These are phyloP conservation scores for Aspergillus mulundensis DNA, from an alignment of 495 filamentous ascomycete species.

Conservation along the genomic window DNA sequence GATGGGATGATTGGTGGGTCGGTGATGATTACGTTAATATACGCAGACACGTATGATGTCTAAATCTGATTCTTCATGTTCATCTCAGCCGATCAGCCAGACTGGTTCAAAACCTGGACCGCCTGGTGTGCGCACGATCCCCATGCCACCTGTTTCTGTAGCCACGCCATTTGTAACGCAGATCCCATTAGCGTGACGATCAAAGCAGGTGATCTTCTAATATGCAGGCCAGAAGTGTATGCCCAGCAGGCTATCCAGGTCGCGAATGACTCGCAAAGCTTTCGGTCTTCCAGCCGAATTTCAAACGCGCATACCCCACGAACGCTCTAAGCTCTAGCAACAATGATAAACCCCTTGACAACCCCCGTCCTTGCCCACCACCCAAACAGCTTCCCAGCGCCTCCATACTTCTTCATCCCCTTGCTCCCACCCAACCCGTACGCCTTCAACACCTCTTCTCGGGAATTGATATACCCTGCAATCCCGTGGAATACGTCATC, in stretches of 20 bases:
- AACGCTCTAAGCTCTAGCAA: slow-evolving; percentile 28
- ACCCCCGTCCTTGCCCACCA: slow-evolving; percentile 44
- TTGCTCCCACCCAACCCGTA: slow-evolving; percentile 28
- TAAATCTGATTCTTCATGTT: background rate
- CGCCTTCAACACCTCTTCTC: slow-evolving; percentile 25
- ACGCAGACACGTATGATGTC: background rate
- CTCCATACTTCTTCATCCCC: slow-evolving; percentile 32
- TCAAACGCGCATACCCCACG: background rate
- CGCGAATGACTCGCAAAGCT: too few species aligned
- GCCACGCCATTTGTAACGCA: too few species aligned
- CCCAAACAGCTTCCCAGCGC: slow-evolving; percentile 33
- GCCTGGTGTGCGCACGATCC: too few species aligned
- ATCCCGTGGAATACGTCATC: slow-evolving; percentile 40
- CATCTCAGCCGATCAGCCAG: background rate
- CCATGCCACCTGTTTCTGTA: too few species aligned
- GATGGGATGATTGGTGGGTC: slow-evolving; percentile 14
- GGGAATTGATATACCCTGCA: slow-evolving; percentile 28
- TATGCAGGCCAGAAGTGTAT: too few species aligned
- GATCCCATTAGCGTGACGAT: too few species aligned
- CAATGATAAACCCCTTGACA: slow-evolving; percentile 42
- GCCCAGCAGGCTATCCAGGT: too few species aligned
- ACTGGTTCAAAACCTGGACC: too few species aligned
- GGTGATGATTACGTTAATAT: slow-evolving; percentile 17
- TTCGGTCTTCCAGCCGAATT: too few species aligned
- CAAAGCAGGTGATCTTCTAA: too few species aligned